These are phyloP conservation scores for Lepidium sativum DNA, from an alignment of 345 rosid species.

Conservation along the genomic window DNA sequence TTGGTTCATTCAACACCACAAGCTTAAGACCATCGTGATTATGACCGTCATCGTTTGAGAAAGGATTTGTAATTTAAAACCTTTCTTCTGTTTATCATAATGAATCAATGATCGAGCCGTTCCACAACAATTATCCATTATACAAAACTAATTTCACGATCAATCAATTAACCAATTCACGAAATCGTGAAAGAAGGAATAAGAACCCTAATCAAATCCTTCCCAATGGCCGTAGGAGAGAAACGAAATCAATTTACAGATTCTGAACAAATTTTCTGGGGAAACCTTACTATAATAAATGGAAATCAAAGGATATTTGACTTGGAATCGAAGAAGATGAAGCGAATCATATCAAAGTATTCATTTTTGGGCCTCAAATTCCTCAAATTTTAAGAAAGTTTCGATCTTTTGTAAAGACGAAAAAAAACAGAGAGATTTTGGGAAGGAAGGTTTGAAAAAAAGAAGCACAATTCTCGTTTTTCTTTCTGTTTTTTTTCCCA, in stretches of 20 bases:
- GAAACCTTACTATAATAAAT: no score
- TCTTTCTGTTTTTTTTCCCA: background rate
- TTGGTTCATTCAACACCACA: slow-evolving; percentile 67
- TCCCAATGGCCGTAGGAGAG: no score
- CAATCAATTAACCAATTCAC: background rate
- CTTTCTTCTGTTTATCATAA: slow-evolving; percentile 26
- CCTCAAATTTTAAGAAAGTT: background rate
- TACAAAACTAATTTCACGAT: background rate
- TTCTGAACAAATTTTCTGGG: background rate
- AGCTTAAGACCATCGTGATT: slow-evolving; percentile 33
- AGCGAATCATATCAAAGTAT: background rate
- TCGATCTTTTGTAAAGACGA: background rate
- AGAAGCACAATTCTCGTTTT: background rate
- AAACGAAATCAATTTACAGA: no score
- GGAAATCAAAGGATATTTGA: background rate
- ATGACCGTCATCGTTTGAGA: slow-evolving; percentile 39
- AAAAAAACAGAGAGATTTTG: slow-evolving; percentile 13
- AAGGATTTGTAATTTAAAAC: slow-evolving; percentile 44
- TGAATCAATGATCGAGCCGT: slow-evolving; percentile 27
- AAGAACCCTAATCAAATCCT: background rate
- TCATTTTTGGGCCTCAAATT: background rate
- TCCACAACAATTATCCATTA: slow-evolving; percentile 87
- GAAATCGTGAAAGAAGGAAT: background rate
- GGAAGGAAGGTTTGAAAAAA: background rate
- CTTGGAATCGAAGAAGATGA: slow-evolving; percentile 1